These are phyloP conservation scores for Scheffersomyces segobiensis DNA, from an alignment of 1,139 yeast genomes.

Conservation along the genomic window DNA sequence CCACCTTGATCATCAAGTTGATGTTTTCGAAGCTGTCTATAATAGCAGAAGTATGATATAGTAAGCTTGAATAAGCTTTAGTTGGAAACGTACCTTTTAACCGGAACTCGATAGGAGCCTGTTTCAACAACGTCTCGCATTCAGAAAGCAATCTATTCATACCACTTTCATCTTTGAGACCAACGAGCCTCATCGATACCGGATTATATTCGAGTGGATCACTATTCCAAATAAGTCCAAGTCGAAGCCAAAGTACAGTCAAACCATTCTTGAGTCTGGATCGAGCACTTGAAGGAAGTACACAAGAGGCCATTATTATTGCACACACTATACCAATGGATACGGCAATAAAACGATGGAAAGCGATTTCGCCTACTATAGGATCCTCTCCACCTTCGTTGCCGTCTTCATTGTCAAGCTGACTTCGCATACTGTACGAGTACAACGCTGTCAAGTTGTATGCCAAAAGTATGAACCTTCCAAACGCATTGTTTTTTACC, in stretches of 20 bases:
- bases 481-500: constrained; percentile 63
- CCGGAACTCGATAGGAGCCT: constrained; percentile 76
- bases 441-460: constrained; percentile 79
- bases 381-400: constrained; percentile 74
- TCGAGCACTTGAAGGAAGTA: constrained; percentile 78
- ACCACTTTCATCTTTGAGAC: constrained; percentile 54
- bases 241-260: constrained; percentile 70
- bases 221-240: constrained; percentile 82
- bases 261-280: constrained; percentile 63
- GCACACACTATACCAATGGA: constrained; percentile 80
- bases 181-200: constrained; percentile 32
- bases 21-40: constrained; percentile 76
- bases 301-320: constrained; percentile 57
- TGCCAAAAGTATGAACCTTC: constrained; percentile 72
- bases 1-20: constrained; percentile 64
- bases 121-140: constrained; percentile 59
- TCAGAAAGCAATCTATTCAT: constrained; percentile 61
- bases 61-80: constrained; percentile 48
- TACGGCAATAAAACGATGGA: constrained; percentile 75
- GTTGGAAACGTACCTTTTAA: constrained; percentile 73
- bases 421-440: constrained; percentile 64
- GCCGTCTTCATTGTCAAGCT: constrained; percentile 61
- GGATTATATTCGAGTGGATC: constrained; percentile 46
- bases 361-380: constrained; percentile 72
- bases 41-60: constrained; percentile 61